Evolutionary conservation across 2,329 filamentous ascomycete species (phyloP), one percentile per base, ranked within the genome.

Genomic region (Sphaerulina musiva): DNA sequence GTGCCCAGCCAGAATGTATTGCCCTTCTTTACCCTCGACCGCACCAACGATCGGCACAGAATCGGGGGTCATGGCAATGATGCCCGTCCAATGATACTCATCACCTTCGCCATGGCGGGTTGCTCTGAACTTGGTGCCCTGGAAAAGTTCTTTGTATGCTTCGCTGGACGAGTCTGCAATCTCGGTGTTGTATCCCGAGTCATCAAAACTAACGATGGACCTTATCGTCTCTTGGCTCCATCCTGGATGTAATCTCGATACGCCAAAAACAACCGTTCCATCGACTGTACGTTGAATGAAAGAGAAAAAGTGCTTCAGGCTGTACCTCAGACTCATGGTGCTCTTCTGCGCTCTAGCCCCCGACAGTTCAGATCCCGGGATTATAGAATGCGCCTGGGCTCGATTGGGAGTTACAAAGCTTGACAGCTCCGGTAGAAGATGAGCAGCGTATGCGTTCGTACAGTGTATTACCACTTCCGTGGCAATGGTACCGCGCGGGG

Each of bases 1-100:
- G 55, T 77, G 77, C 0, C 76, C 75, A n/a, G 74, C 75, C 59
- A 74, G 77, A 7, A 78, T 68, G 62, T 69, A 78, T 50, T 78
- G 75, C 3, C 75, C 75, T 8, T 71, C 68, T 6, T 72, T 55
- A 0, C 66, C 66, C 8, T 72, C 66, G 4, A 78, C 62, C 1
- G 63, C 61, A 1, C 76, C 76, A n/a, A 78, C 66, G 54, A 76
- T 72, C 0, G 76, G 75, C 10, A 77, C 73, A 9, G 68, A 73
- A 60, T 78, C 40, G 9, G 62, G 62, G 11, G 74, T 77, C 73
- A 76, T 73, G 10, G 67, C 75, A 36, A 78, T 71, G 55, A 78
- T 74, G 0, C 75, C 76, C 1, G 72, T 74, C 75, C 75, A 78
- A 2, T 69, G 68, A 57, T 77, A 72, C 48, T 74, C 69, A 12